Base-by-base conservation (phyloP, 768 basidiomycete genomes). In the Hypsizygus marmoreus region DNA sequence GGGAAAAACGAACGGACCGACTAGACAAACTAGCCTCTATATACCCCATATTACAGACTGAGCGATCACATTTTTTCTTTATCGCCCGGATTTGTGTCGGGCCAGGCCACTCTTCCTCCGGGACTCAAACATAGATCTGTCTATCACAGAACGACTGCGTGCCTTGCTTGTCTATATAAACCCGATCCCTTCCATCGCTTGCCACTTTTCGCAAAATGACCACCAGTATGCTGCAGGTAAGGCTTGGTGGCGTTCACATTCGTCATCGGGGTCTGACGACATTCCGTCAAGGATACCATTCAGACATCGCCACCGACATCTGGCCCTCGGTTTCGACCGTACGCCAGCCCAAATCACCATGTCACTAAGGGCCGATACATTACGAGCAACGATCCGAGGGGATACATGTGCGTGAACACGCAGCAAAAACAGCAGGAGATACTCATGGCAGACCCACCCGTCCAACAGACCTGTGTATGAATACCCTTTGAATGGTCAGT, bases 321-420 rank as follows among this genome's bases (percentile, higher is more conserved):
- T 13, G 68, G 68, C 11, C 72, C 76, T 8, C 69, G 75, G 38
- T 79, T 79, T 61, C 78, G 84, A 43, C 88, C 88, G 19, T 91
- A 81, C 57, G 81, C 86, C 11, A 88, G 84, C 59, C 71, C 85
- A 2, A 79, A 79, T 55, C 88, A 91, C 66, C 84, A 88, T 63
- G 89, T 91, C 47, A 86, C 83, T 3, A 91, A 89, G 65, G 87
- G 86, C 48, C 79, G 91, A 19, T 93, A 92, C 66, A 93, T 92
- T 62, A 93, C 90, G 22, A 87, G 85, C 68, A 92, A 91, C 58
- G 91, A 93, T 70, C 85, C 88, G 19, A 72, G 90, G 57, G 90
- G 90, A 12, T 93, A 92, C 68, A 91, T 93, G 90, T 92, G 46
- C 56, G 86, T 50, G 28, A 20, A 24, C 24, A 7, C n/a, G 34